These are phyloP conservation scores for Rhizoctonia solani DNA, from an alignment of 1,284 basidiomycete genomes.

Conservation along the genomic window DNA sequence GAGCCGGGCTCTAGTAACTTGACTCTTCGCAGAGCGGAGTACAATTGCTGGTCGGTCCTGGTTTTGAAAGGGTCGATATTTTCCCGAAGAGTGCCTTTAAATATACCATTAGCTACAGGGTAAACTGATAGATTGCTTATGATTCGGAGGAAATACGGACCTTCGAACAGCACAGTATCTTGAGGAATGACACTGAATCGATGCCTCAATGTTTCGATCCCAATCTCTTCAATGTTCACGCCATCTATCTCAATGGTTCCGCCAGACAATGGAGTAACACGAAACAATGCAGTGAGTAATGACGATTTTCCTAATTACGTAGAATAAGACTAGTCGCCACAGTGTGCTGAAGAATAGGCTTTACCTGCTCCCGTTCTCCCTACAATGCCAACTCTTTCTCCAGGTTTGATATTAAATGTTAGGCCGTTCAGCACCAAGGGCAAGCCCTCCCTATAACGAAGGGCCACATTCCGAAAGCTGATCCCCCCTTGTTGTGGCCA, in stretches of 20 bases:
- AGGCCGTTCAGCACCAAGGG: conserved; percentile 54
- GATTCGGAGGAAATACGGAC: conserved; percentile 37
- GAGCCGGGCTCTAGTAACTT: conserved; percentile 52
- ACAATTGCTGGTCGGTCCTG: conserved; percentile 58
- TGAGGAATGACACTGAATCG: conserved; percentile 74
- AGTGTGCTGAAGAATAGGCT: neutral
- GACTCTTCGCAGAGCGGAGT: conserved; percentile 59
- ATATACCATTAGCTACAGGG: too few relatives aligned
- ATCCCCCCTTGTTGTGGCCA: conserved; percentile 45
- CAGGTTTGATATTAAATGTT: conserved; percentile 47
- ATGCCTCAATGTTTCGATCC: conserved; percentile 56
- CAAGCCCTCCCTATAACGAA: conserved; percentile 50
- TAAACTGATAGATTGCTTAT: conserved; percentile 3
- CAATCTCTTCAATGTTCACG: conserved; percentile 55
- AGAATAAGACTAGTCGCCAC: neutral
- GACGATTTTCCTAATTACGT: conserved; percentile 75
- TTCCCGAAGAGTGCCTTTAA: conserved; percentile 63
- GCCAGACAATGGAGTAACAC: conserved; percentile 64
- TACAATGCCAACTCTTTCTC: conserved; percentile 58
- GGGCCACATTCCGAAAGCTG: conserved; percentile 36
- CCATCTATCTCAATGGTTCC: conserved; percentile 66
- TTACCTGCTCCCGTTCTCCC: conserved; percentile 47
- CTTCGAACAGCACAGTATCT: conserved; percentile 61
- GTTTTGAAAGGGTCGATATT: conserved; percentile 67
- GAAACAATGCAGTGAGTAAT: conserved; percentile 68